Evolutionary conservation across 1,284 basidiomycete species (phyloP).

Genomic region (Irpex sp.): DNA sequence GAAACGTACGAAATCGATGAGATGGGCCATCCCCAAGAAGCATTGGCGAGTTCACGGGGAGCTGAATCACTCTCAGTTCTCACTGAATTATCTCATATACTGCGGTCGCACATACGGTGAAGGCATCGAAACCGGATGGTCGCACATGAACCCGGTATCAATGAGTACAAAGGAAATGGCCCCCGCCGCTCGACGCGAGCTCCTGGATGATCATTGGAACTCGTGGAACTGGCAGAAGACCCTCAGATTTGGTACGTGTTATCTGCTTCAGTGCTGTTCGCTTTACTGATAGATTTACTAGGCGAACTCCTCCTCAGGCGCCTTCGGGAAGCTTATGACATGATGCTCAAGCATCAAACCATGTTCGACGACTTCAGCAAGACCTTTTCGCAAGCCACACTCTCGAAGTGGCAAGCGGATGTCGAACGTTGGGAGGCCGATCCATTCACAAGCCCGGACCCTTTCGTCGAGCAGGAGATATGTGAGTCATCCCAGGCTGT

Average conservation of each 20-base stretch:
- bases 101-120: slow-evolving; percentile 17
- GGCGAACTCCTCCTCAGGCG: background rate
- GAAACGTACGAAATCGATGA: background rate
- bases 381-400: background rate
- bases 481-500: background rate
- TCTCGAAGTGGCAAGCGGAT: slow-evolving; percentile 4
- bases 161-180: slow-evolving; percentile 14
- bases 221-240: slow-evolving; percentile 15
- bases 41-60: slow-evolving; percentile 14
- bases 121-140: slow-evolving; percentile 17
- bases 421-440: slow-evolving; percentile 10
- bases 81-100: slow-evolving; percentile 13
- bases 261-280: too few relatives aligned
- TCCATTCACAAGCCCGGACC: slow-evolving; percentile 7
- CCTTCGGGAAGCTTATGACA: background rate
- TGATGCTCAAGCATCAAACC: slow-evolving; percentile 2
- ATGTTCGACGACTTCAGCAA: background rate
- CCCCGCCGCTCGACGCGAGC: slow-evolving; percentile 7
- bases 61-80: slow-evolving; percentile 14
- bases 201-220: slow-evolving; percentile 12
- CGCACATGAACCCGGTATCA: slow-evolving; percentile 12
- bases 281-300: too few relatives aligned
- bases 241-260: slow-evolving; percentile 6
- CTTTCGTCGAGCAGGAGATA: slow-evolving; percentile 1
- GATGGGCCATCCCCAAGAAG: slow-evolving; percentile 17